Base-by-base conservation (phyloP, 345 rosid species). In the Kernera saxatilis region DNA sequence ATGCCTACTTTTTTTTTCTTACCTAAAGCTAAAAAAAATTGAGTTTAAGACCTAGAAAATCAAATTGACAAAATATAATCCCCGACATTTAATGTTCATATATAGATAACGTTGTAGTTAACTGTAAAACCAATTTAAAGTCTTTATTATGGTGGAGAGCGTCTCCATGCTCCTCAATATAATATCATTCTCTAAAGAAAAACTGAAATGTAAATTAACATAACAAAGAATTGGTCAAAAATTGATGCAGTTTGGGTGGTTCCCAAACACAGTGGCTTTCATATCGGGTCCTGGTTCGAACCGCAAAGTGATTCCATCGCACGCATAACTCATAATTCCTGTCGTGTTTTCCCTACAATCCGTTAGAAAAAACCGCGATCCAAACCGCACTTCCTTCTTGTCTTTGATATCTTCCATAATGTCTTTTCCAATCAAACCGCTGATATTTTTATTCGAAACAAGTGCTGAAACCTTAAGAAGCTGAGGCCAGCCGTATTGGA, bases 351-450 rank as follows among this genome's bases (percentile, higher is more conserved):
- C 0, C 18, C 73, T 43, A 7, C 54, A 55, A 30, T 69, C 73
- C 1, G 72, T 69, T n/a, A 69, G 44, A 43, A 0, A 30, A 18
- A 55, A 21, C 4, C 17, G 45, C 8, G 35, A 41, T 44, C 43
- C 55, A 6, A 69, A 56, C 0, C 8, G n/a, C 22, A 55, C 17
- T 69, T 69, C 55, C 44, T 32, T 56, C 35, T 10, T 30, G 23
- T 43, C 64, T 56, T 69, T 69, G 25, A 69, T 25, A 55, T 55
- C 55, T 40, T 69, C 17, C 52, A 45, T 55, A 1, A 69, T 43
- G 14, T 22, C 15, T 30, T 69, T 69, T 19, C 44, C 72, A 39
- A 54, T 19, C 62, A 18, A 26, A 12, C 51, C 33, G 18, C 18
- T 1, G 2, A 40, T 55, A 40, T 43, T n/a, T 41, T 29, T 6